Conservation (phyloP, 1,284 basidiomycete species). For the Amylostereum areolatum region DNA sequence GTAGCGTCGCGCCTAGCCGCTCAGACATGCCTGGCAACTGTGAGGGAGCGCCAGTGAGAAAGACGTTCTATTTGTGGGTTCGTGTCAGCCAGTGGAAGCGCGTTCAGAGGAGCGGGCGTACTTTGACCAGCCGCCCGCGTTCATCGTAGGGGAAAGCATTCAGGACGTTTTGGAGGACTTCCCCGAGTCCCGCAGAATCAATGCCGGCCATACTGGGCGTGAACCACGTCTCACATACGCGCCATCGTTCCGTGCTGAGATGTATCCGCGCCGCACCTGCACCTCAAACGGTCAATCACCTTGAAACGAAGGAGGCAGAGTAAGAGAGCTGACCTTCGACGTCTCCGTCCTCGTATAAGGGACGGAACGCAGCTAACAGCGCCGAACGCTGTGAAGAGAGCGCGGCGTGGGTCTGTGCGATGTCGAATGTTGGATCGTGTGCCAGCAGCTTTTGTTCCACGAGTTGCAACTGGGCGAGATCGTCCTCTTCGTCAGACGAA, state of each 20-base stretch:
- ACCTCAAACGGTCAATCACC: background rate
- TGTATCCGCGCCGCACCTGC: slow-evolving; percentile 64
- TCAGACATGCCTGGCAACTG: slow-evolving; percentile 66
- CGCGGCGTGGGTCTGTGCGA: slow-evolving; percentile 14
- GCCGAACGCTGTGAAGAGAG: slow-evolving; percentile 13
- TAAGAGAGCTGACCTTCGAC: slow-evolving; percentile 9
- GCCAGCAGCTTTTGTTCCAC: slow-evolving; percentile 82
- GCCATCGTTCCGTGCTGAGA: slow-evolving; percentile 89
- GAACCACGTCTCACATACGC: slow-evolving; percentile 93
- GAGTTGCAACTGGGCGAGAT: slow-evolving; percentile 63
- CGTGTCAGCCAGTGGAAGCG: background rate
- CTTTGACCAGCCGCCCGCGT: slow-evolving; percentile 24
- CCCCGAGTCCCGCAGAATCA: slow-evolving; percentile 91
- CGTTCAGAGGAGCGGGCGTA: slow-evolving; percentile 4
- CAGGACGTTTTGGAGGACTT: slow-evolving; percentile 84
- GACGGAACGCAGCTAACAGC: slow-evolving; percentile 13
- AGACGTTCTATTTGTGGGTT: slow-evolving; percentile 64
- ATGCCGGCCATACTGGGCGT: slow-evolving; percentile 91
- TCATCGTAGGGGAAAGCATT: slow-evolving; percentile 58
- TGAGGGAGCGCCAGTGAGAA: slow-evolving; percentile 82
- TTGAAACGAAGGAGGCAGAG: background rate
- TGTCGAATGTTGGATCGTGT: slow-evolving; percentile 51
- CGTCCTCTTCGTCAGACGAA: slow-evolving; percentile 97
- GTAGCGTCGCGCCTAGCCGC: slow-evolving; percentile 66
- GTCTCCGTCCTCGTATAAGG: slow-evolving; percentile 14